These are phyloP conservation scores for Nicotiana tabacum DNA, from an alignment of 257 asterid genomes.

Conservation along the genomic window DNA sequence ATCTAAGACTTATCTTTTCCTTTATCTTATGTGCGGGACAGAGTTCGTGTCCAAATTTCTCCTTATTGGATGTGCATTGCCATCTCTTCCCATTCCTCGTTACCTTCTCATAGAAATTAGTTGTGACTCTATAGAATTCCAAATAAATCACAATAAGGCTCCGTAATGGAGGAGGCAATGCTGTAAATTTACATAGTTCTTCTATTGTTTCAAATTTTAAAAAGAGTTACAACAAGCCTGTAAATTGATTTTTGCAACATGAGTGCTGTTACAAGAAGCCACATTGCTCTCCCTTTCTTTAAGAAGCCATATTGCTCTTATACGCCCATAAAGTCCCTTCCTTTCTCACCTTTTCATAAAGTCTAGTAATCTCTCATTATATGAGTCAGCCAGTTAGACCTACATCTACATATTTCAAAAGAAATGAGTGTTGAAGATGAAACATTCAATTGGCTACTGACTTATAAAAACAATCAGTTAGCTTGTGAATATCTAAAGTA, in stretches of 20 bases:
- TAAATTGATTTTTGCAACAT: not conserved
- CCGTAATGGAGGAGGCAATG: not conserved
- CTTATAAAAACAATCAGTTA: not conserved
- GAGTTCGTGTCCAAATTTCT: not conserved
- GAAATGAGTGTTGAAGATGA: not conserved
- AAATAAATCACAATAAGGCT: not conserved
- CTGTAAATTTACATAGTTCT: not conserved
- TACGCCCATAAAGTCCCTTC: not conserved
- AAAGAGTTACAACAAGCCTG: not conserved
- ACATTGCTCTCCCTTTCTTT: not conserved
- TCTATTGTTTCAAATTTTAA: not conserved
- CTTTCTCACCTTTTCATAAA: not conserved
- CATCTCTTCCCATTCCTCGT: not conserved
- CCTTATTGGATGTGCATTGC: slow-evolving; percentile 1
- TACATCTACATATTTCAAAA: not conserved
- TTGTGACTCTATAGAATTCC: not conserved
- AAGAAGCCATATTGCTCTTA: not conserved
- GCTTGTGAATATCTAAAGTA: not conserved
- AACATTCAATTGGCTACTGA: not conserved
- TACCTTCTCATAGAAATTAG: not conserved
- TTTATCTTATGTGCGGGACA: not conserved
- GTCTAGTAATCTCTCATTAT: not conserved
- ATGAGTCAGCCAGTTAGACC: not conserved
- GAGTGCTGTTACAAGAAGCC: not conserved
- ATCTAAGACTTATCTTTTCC: slow-evolving; percentile 7